A percentile compares a stretch with the other conserved stretches of the same genome.
Conservation (phyloP, 108 stramenopile species). For the Cyclostephanos tholiformis region DNA sequence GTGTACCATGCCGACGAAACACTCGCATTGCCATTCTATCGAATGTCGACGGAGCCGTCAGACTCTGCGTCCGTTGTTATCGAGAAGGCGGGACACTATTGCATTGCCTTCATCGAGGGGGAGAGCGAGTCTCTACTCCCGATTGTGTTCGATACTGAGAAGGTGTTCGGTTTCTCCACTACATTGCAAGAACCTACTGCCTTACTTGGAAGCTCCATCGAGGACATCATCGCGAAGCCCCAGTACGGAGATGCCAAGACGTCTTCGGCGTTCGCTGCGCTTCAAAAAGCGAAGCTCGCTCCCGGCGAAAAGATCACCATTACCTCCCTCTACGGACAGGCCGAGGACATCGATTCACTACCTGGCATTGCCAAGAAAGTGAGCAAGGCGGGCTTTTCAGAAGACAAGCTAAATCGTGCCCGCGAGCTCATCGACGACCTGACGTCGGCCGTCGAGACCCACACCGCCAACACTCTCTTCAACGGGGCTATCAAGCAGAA, state of each 20-base stretch:
- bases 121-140: conserved; percentile 67
- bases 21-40: conserved; percentile 89
- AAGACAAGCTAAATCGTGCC: conserved; percentile 75
- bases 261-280: conserved; percentile 90
- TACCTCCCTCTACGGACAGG: conserved; percentile 87
- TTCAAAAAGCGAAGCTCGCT: conserved; percentile 62
- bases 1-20: conserved; percentile 88
- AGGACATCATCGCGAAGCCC: conserved; percentile 66
- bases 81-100: conserved; percentile 91
- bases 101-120: conserved; percentile 82
- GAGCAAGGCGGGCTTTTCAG: conserved; percentile 66
- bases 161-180: conserved; percentile 88
- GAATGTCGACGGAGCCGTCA: conserved; percentile 86
- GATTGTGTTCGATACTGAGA: conserved; percentile 90
- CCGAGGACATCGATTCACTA: conserved; percentile 68
- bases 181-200: conserved; percentile 71
- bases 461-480: conserved; percentile 86
- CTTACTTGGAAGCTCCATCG: conserved; percentile 57
- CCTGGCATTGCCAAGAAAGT: conserved; percentile 70
- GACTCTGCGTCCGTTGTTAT: conserved; percentile 88
- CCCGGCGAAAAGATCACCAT: conserved; percentile 82
- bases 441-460: conserved; percentile 87
- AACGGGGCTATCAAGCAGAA: conserved; percentile 91
- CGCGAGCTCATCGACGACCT: conserved; percentile 76
- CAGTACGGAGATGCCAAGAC: conserved; percentile 94